Conservation (phyloP, 805 yeast genomes). For the Sugiyamaella smithiae region DNA sequence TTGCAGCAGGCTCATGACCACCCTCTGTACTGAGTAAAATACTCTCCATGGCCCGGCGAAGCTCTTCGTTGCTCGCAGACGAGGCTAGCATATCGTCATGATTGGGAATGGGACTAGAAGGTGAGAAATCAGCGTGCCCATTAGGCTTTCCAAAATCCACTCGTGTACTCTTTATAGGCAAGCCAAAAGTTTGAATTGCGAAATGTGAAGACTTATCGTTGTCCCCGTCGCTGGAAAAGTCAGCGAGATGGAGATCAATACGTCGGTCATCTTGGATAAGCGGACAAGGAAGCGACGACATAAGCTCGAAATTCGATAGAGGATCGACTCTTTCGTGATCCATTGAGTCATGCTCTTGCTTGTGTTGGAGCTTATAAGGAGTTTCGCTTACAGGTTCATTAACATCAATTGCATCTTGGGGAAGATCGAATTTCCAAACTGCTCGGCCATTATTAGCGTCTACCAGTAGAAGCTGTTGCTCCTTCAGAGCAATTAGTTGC, state of each 20-base stretch:
- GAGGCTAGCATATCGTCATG: constrained; percentile 7
- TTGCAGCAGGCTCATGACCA: background rate
- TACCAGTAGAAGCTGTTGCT: constrained; percentile 19
- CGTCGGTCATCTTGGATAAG: constrained; percentile 28
- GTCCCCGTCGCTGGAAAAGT: background rate
- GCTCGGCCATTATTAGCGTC: constrained; percentile 24
- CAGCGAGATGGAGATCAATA: constrained; percentile 14
- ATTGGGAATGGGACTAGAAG: constrained; percentile 3
- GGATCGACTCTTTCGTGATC: constrained; percentile 18
- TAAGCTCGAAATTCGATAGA: constrained; percentile 27
- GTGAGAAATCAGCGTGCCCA: constrained; percentile 26
- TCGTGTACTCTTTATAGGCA: constrained; percentile 8
- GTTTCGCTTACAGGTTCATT: background rate
- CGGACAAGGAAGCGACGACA: constrained; percentile 28
- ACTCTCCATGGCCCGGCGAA: constrained; percentile 25
- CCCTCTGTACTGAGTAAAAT: too few species aligned
- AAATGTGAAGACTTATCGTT: background rate
- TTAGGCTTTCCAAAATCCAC: constrained; percentile 26
- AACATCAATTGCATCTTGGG: constrained; percentile 27
- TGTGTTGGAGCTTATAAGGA: background rate
- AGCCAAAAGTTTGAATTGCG: constrained; percentile 15
- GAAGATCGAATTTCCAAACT: constrained; percentile 42
- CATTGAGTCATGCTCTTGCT: background rate
- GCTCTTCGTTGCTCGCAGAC: constrained; percentile 13
- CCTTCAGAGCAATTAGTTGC: constrained; percentile 9